phyloP scores from a whole-genome alignment of 2,329 filamentous ascomycete genomes.

The Trichoderma sp. region DNA sequence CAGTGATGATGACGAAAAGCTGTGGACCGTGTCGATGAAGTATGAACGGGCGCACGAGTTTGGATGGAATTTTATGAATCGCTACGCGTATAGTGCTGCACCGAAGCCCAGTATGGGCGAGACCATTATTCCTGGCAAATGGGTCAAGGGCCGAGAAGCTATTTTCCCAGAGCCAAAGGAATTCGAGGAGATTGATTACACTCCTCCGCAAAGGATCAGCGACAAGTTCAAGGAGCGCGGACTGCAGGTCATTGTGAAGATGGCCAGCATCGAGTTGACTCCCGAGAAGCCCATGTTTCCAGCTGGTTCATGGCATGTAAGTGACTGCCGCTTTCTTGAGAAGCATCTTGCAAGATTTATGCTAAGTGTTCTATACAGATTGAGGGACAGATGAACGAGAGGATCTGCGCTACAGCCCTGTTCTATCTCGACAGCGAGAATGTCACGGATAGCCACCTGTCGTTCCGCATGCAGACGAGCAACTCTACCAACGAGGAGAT shows the following conservation, averaged over 20 bases:
- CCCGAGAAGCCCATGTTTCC: slow-evolving; percentile 49
- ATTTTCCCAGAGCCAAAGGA: slow-evolving; percentile 25
- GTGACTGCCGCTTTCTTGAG: not conserved
- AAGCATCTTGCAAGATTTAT: not conserved
- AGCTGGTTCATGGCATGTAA: slow-evolving; percentile 44
- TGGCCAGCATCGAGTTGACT: slow-evolving; percentile 51
- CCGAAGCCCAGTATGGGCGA: not conserved
- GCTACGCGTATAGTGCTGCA: not conserved
- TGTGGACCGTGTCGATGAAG: not conserved
- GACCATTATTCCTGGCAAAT: slow-evolving; percentile 1
- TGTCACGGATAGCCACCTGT: slow-evolving; percentile 14
- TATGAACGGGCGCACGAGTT: not conserved
- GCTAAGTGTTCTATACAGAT: slow-evolving; percentile 1
- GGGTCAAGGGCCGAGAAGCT: slow-evolving; percentile 20
- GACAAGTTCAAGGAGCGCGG: slow-evolving; percentile 32
- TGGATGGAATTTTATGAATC: not conserved
- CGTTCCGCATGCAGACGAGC: slow-evolving; percentile 11
- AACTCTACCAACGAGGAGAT: not conserved
- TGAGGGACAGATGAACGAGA: slow-evolving; percentile 30
- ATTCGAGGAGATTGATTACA: slow-evolving; percentile 15
- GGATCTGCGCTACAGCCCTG: slow-evolving; percentile 29
- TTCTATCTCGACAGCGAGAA: slow-evolving; percentile 25
- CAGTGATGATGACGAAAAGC: not conserved
- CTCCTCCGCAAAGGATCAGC: slow-evolving; percentile 10
- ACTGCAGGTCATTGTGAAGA: slow-evolving; percentile 60